Evolutionary conservation across 2,329 filamentous ascomycete genomes (phyloP), one percentile per base, ranked within the genome.

Genomic region (Calonectria montana): DNA sequence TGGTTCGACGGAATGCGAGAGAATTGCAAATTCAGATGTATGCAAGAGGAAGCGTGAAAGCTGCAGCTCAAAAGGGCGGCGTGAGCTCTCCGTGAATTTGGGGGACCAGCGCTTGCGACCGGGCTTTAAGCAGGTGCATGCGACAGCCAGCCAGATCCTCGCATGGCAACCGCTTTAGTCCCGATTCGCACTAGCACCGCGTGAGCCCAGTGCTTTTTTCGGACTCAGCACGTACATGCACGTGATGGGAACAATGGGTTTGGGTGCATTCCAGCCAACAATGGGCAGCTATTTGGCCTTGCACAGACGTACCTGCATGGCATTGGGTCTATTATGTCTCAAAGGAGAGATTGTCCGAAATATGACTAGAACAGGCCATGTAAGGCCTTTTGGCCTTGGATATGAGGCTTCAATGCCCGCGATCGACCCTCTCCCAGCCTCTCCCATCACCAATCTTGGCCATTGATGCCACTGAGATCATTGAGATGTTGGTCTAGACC

Each of bases 131-230:
- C 71, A 76, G 69, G 68, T 57, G 76, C 76, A 77, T 78, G 72
- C 72, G 74, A 75, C 71, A 59, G 69, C 70, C 73, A 69, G 64
- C 66, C 73, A 74, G 71, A 73, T 74, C 73, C 72, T 74, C 74
- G 74, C 77, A 75, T 80, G 79, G 79, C 80, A 82, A 82, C 79
- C 69, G 73, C 47, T 61, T 81, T 83, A 84, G 72, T 62, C 79
- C 65, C 35, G 47, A 76, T 79, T 16, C 62, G 57, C 45, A 15
- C 39, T 76, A 76, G 74, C 29, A 48, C 15, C 9, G 23, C 45
- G 47, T 57, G 35, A 16, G 53, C 39, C 67, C 61, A 53, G 41
- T 61, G 23, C n/a, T 23, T 57, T 61, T 65, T 57, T 2, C 8
- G 5, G 31, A 27, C 47, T 18, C 76, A 77, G 77, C 73, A 76